phyloP scores from a whole-genome alignment of 1,284 basidiomycete species.

The Rhodotorula sp. region DNA sequence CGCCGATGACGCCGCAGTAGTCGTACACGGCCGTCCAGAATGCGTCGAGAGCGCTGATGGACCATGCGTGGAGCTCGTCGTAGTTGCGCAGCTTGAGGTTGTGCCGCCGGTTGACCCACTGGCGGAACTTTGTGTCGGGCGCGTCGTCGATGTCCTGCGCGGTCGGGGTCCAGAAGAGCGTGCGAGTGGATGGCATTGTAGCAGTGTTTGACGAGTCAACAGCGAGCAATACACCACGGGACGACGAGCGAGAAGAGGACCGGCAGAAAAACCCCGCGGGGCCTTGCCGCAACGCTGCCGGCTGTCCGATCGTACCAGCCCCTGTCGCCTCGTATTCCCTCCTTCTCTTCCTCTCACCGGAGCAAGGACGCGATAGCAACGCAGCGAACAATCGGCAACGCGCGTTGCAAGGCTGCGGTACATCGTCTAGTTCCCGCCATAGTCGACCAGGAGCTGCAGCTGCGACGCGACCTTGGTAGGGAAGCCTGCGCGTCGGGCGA shows the following conservation, averaged over 20 bases:
- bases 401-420: too few relatives aligned
- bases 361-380: too few relatives aligned
- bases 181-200: constrained; percentile 19
- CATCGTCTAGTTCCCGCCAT: neutral
- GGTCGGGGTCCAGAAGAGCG: constrained; percentile 33
- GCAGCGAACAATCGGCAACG: neutral
- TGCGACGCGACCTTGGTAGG: constrained; percentile 63
- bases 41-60: constrained; percentile 15
- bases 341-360: too few relatives aligned
- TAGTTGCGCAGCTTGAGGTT: constrained; percentile 29
- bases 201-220: neutral
- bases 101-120: constrained; percentile 32
- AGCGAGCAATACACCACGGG: neutral
- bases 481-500: constrained; percentile 54
- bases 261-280: neutral
- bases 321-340: too few relatives aligned
- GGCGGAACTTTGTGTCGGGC: constrained; percentile 36
- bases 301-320: neutral
- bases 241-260: neutral
- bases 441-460: constrained; percentile 67
- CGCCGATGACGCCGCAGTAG: constrained; percentile 35
- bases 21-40: constrained; percentile 39
- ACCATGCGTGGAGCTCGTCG: constrained; percentile 38
- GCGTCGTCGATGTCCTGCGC: constrained; percentile 24
- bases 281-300: neutral